Evolutionary conservation across 805 yeast genomes (phyloP).

Genomic region (Pichia membranifaciens): DNA sequence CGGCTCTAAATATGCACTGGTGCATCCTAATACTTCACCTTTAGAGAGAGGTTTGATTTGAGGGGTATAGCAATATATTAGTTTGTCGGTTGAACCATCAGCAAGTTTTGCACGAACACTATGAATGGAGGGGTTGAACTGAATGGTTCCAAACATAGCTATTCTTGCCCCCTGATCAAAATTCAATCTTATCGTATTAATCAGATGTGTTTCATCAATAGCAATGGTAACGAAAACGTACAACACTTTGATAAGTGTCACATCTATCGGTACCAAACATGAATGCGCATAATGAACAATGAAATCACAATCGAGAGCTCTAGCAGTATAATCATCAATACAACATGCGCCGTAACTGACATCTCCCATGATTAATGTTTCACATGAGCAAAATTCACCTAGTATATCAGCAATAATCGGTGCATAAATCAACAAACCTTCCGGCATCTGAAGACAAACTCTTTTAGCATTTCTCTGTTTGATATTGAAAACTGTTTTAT

Average conservation of each 20-base stretch:
- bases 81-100: slow-evolving; percentile 32
- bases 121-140: slow-evolving; percentile 92
- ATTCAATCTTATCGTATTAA: slow-evolving; percentile 69
- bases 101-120: slow-evolving; percentile 59
- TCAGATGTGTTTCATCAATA: slow-evolving; percentile 76
- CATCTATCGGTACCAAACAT: slow-evolving; percentile 91
- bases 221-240: slow-evolving; percentile 92
- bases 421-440: slow-evolving; percentile 85
- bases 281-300: slow-evolving; percentile 97
- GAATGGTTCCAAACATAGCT: slow-evolving; percentile 93
- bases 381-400: slow-evolving; percentile 84
- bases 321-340: slow-evolving; percentile 92
- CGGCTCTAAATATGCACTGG: slow-evolving; percentile 73
- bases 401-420: slow-evolving; percentile 85
- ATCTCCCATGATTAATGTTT: slow-evolving; percentile 94
- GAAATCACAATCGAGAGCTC: slow-evolving; percentile 88
- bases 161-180: slow-evolving; percentile 58
- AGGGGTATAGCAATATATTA: slow-evolving; percentile 70
- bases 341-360: slow-evolving; percentile 99
- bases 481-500: slow-evolving; percentile 92
- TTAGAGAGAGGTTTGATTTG: slow-evolving; percentile 89
- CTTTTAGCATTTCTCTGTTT: slow-evolving; percentile 66
- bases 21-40: slow-evolving; percentile 96
- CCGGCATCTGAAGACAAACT: slow-evolving; percentile 97
- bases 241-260: slow-evolving; percentile 85